Conservation (phyloP, 306 rosid species). For the Notholithocarpus densiflorus region DNA sequence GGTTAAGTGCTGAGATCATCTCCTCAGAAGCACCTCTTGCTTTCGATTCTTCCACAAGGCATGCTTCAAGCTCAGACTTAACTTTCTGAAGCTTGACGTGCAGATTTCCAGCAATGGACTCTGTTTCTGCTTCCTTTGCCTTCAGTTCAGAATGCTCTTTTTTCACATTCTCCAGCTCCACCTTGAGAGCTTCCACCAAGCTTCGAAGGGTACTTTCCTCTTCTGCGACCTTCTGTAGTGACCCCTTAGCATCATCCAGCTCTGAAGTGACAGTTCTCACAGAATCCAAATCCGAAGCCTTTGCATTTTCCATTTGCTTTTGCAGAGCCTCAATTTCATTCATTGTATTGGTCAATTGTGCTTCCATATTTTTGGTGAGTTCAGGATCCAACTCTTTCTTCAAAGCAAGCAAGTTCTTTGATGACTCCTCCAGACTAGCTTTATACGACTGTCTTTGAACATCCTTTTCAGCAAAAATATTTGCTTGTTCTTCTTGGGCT, state of each 20-base stretch:
- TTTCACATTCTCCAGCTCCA: constrained; percentile 80
- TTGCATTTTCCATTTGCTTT: constrained; percentile 73
- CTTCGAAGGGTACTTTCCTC: constrained; percentile 81
- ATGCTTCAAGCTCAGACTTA: constrained; percentile 77
- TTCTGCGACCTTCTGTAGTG: constrained; percentile 78
- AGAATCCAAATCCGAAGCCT: constrained; percentile 64
- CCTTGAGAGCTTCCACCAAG: constrained; percentile 71
- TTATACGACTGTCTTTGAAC: constrained; percentile 63
- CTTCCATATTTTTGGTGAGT: constrained; percentile 58
- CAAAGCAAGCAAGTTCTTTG: constrained; percentile 49
- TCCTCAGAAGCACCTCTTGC: constrained; percentile 77
- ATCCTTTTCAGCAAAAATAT: constrained; percentile 69
- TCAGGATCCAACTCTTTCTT: constrained; percentile 65
- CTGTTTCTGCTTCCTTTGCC: constrained; percentile 86
- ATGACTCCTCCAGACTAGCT: constrained; percentile 62
- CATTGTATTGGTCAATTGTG: constrained; percentile 50
- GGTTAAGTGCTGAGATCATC: constrained; percentile 69
- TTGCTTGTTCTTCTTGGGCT: constrained; percentile 68
- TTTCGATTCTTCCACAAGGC: constrained; percentile 69
- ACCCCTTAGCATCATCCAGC: constrained; percentile 85
- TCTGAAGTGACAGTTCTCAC: constrained; percentile 71
- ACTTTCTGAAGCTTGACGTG: constrained; percentile 72
- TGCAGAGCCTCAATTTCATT: constrained; percentile 64
- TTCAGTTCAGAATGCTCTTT: constrained; percentile 77
- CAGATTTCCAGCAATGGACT: constrained; percentile 77